phyloP scores from a whole-genome alignment of 345 rosid species.

The Conringia planisiliqua region DNA sequence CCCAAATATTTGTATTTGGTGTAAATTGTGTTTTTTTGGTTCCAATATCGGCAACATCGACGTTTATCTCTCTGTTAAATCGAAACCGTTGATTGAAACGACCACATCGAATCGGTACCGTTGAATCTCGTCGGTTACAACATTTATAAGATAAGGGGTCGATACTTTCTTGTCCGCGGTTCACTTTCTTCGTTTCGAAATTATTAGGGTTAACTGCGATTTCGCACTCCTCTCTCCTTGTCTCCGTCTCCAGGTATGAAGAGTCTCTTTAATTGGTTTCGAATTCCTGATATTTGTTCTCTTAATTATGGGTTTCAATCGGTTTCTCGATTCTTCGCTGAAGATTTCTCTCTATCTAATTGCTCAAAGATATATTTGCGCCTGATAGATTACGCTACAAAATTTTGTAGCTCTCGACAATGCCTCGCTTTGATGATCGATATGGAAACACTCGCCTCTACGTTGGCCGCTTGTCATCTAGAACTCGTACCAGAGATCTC shows the following conservation, averaged over 20 bases:
- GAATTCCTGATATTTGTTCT: background rate
- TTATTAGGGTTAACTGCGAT: constrained; percentile 25
- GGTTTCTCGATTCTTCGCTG: background rate
- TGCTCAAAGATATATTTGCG: background rate
- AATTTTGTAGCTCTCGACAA: constrained; percentile 31
- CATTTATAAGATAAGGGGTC: constrained; percentile 17
- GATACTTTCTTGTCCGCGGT: background rate
- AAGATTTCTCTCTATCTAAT: background rate
- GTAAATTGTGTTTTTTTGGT: background rate
- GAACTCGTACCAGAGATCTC: constrained; percentile 58
- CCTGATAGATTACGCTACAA: background rate
- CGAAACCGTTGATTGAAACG: constrained; percentile 16
- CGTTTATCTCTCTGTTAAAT: background rate
- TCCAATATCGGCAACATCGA: constrained; percentile 3
- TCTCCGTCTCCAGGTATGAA: constrained; percentile 17
- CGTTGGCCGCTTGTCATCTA: constrained; percentile 54
- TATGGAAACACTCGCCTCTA: constrained; percentile 54
- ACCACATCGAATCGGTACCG: background rate
- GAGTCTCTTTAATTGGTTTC: background rate
- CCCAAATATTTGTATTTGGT: background rate
- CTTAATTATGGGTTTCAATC: background rate
- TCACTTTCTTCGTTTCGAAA: constrained; percentile 8
- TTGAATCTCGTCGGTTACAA: constrained; percentile 22
- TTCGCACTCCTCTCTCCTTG: background rate
- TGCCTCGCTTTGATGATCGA: constrained; percentile 57